A percentile compares a stretch with the other conserved stretches of the same genome.
phyloP scores from a whole-genome alignment of 2,329 filamentous ascomycete species.

The Neurospora sp. region DNA sequence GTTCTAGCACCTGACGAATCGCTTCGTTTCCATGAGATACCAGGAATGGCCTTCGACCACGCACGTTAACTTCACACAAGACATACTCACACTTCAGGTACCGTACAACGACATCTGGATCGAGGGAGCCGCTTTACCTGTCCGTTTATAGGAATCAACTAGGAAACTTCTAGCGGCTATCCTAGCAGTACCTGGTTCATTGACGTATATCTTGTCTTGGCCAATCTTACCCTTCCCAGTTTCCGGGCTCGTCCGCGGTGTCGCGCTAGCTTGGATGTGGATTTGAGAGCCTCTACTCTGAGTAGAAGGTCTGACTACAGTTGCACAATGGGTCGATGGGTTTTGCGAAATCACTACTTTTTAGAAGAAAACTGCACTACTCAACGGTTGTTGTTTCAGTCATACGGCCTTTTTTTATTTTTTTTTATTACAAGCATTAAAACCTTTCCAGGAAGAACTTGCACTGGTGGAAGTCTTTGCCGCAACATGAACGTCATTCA shows the following conservation, averaged over 20 bases:
- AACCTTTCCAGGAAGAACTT: neutral
- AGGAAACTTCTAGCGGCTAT: too few species aligned
- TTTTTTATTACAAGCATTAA: neutral
- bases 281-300: neutral
- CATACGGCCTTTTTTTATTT: neutral
- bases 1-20: neutral
- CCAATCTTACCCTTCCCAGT: neutral
- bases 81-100: neutral
- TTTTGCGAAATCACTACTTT: too few species aligned
- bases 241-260: neutral
- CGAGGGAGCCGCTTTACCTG: neutral
- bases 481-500: neutral
- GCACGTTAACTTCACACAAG: neutral
- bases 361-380: neutral
- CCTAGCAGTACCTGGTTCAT: neutral
- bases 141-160: accelerated
- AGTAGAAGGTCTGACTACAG: neutral
- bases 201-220: neutral
- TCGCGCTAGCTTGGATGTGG: neutral
- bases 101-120: neutral
- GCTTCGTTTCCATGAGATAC: neutral
- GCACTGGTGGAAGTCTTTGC: neutral
- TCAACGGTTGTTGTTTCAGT: neutral
- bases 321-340: neutral
- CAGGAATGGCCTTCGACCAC: neutral